Evolutionary conservation across 78 protist species (phyloP).

Genomic region (Chrysochromulina tobinii): DNA sequence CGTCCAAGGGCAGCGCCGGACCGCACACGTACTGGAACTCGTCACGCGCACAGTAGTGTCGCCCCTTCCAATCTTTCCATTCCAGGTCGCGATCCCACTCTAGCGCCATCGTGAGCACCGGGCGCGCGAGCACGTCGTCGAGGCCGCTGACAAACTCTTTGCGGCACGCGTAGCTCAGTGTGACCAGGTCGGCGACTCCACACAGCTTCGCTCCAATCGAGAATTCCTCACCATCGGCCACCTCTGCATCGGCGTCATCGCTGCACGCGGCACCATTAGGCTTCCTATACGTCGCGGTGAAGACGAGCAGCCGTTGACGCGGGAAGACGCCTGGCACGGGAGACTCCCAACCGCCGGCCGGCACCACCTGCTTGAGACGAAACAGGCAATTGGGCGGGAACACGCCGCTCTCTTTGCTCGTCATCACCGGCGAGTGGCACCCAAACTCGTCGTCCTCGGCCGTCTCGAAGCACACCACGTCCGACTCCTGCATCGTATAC

Average conservation of each 20-base stretch:
- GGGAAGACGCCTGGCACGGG: background rate
- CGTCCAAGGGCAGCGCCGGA: background rate
- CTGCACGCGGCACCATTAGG: background rate
- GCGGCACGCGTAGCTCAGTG: background rate
- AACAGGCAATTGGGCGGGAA: too few relatives aligned
- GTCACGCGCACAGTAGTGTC: background rate
- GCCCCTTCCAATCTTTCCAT: conserved; percentile 8
- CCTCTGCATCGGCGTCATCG: background rate
- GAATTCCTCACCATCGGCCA: too few relatives aligned
- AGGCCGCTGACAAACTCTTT: background rate
- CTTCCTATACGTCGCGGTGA: conserved; percentile 5
- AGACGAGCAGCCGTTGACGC: background rate
- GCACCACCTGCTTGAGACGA: too few relatives aligned
- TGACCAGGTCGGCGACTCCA: background rate
- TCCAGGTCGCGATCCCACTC: background rate
- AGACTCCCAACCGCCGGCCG: too few relatives aligned
- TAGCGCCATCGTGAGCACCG: background rate
- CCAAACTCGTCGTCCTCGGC: too few relatives aligned
- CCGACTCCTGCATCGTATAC: too few relatives aligned
- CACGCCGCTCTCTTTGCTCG: too few relatives aligned
- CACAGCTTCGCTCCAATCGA: background rate
- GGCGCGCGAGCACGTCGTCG: background rate
- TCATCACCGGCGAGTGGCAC: too few relatives aligned
- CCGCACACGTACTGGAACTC: background rate
- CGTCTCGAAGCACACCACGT: too few relatives aligned